Conservation (phyloP, 768 basidiomycete genomes). For the Leucocoprinus birnbaumii region DNA sequence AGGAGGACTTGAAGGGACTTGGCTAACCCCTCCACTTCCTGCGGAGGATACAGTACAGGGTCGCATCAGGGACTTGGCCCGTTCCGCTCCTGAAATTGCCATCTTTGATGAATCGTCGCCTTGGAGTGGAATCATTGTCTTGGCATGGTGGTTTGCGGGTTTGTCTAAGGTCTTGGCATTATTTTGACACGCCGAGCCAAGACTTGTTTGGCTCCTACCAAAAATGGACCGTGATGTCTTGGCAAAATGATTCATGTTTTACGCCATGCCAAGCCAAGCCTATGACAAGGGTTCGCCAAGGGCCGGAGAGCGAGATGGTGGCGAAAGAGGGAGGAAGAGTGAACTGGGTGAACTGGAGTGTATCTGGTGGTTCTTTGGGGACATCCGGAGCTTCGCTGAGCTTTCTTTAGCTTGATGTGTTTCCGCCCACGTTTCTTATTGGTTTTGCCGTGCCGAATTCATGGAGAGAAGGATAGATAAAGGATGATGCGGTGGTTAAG, state of each 20-base stretch:
- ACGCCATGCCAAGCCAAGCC: slow-evolving; percentile 3
- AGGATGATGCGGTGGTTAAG: no score
- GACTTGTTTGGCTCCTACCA: slow-evolving; percentile 16
- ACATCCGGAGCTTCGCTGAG: no score
- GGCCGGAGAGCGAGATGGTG: background rate
- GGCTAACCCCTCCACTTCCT: no score
- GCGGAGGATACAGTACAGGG: background rate
- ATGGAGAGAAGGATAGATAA: no score
- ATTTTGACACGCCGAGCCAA: slow-evolving; percentile 11
- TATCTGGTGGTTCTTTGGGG: no score
- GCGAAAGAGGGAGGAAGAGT: background rate
- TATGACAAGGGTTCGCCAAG: background rate
- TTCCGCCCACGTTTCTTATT: no score
- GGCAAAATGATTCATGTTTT: slow-evolving; percentile 14
- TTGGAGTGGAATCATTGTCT: slow-evolving; percentile 2
- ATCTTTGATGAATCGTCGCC: background rate
- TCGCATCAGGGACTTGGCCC: background rate
- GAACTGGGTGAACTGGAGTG: no score
- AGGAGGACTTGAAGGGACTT: no score
- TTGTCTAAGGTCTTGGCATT: background rate
- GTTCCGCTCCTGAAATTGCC: background rate
- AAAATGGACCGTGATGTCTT: slow-evolving; percentile 15
- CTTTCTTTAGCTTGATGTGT: no score
- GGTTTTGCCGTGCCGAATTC: no score
- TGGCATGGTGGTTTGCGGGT: slow-evolving; percentile 2